phyloP scores from a whole-genome alignment of 75 land plant genomes.

The Gnetum montanum region DNA sequence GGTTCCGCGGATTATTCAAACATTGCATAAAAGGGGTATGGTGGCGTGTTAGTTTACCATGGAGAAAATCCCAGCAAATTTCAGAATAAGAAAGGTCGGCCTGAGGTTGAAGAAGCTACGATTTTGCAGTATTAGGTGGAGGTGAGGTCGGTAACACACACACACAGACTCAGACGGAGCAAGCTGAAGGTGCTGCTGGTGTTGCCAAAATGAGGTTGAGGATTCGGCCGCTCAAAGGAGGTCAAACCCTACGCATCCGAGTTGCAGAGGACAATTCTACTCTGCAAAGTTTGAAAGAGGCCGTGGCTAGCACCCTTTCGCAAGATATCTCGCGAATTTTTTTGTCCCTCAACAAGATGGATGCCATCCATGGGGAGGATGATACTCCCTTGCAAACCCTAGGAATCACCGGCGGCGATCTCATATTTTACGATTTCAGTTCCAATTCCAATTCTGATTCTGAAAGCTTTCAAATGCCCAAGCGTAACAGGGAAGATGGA shows the following conservation, averaged over 20 bases:
- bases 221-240: slow-evolving; percentile 45
- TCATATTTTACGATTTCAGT: slow-evolving; percentile 44
- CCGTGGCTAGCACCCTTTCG: slow-evolving; percentile 18
- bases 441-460: background rate
- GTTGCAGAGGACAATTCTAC: slow-evolving; percentile 16
- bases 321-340: slow-evolving; percentile 3
- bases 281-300: slow-evolving; percentile 35
- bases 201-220: slow-evolving; percentile 49
- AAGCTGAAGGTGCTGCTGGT: too few relatives aligned
- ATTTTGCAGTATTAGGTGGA: too few relatives aligned
- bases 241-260: slow-evolving; percentile 48
- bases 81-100: too few relatives aligned
- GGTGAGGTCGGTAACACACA: too few relatives aligned
- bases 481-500: background rate
- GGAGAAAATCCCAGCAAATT: too few relatives aligned
- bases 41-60: too few relatives aligned
- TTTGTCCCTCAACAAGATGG: slow-evolving; percentile 73
- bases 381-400: slow-evolving; percentile 22
- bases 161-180: too few relatives aligned
- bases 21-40: too few relatives aligned
- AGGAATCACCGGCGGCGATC: slow-evolving; percentile 67
- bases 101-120: too few relatives aligned
- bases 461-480: background rate
- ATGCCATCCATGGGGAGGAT: slow-evolving; percentile 28
- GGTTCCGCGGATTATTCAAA: too few relatives aligned